These are phyloP conservation scores for Colletotrichum lupini DNA, from an alignment of 2,329 filamentous ascomycete species.

Conservation along the genomic window DNA sequence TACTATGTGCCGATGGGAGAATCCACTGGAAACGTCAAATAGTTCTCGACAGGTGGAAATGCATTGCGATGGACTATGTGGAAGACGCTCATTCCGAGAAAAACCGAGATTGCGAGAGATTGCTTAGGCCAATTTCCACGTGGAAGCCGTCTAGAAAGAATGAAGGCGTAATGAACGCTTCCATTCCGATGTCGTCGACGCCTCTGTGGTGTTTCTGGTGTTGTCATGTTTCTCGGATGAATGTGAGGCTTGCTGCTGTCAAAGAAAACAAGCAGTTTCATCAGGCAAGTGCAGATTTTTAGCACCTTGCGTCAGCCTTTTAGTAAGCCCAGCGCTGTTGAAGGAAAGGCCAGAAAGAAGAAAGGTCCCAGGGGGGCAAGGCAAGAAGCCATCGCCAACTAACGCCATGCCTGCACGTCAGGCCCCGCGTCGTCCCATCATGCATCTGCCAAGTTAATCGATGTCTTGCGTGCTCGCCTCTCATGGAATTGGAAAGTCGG, in stretches of 20 bases:
- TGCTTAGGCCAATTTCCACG: background rate
- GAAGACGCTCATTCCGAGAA: background rate
- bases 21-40: background rate
- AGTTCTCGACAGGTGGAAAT: background rate
- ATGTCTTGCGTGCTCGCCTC: background rate
- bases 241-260: background rate
- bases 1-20: background rate
- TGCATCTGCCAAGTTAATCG: constrained; percentile 16
- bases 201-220: background rate
- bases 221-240: background rate
- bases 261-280: constrained; percentile 15
- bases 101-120: background rate
- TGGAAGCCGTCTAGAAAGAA: constrained; percentile 9
- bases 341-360: background rate
- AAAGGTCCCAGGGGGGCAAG: background rate
- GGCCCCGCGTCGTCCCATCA: constrained; percentile 9
- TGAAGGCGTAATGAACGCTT: background rate
- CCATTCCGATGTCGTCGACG: background rate
- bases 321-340: background rate
- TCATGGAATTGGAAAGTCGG: background rate
- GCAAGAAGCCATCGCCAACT: constrained; percentile 6
- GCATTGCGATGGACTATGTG: background rate
- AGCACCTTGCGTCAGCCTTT: constrained; percentile 1
- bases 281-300: background rate
- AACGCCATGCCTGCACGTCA: constrained; percentile 14